Conservation (phyloP, 306 rosid genomes). For the Pyrus betulifolia region DNA sequence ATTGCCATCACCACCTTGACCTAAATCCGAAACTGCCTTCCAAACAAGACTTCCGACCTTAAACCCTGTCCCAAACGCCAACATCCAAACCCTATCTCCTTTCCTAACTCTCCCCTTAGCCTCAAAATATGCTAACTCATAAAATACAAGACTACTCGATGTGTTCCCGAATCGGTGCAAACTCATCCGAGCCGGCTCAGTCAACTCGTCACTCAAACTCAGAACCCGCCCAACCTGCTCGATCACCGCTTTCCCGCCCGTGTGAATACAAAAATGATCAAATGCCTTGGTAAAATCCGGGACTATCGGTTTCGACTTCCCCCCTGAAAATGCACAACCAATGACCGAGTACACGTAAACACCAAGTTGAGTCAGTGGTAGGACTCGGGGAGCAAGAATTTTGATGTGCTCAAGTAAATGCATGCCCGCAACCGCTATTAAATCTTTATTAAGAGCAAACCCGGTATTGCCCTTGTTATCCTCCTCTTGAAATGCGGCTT, state of each 20-base stretch:
- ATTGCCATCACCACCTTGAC: not conserved
- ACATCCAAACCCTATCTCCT: constrained; percentile 19
- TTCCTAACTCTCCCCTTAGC: constrained; percentile 7
- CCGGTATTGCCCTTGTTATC: not conserved
- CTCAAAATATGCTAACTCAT: constrained; percentile 21
- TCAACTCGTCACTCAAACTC: not conserved
- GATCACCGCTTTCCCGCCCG: constrained; percentile 18
- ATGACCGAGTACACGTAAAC: not conserved
- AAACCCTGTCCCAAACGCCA: constrained; percentile 24
- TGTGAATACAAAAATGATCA: constrained; percentile 23
- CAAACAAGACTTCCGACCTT: constrained; percentile 22
- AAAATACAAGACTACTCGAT: constrained; percentile 19
- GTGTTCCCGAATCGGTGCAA: constrained; percentile 25
- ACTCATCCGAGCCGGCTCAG: constrained; percentile 23
- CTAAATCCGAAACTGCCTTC: constrained; percentile 6
- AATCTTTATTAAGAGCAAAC: constrained; percentile 1
- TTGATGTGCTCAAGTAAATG: constrained; percentile 4
- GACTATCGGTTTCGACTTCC: not conserved
- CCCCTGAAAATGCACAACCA: not conserved
- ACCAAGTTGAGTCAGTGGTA: constrained; percentile 4
- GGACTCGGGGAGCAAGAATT: constrained; percentile 3
- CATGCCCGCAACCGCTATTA: not conserved
- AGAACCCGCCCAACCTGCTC: constrained; percentile 10
- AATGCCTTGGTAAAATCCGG: constrained; percentile 18
- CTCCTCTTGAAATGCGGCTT: constrained; percentile 13